Conservation (phyloP, 1,284 basidiomycete species). For the Cryptococcus sp. region DNA sequence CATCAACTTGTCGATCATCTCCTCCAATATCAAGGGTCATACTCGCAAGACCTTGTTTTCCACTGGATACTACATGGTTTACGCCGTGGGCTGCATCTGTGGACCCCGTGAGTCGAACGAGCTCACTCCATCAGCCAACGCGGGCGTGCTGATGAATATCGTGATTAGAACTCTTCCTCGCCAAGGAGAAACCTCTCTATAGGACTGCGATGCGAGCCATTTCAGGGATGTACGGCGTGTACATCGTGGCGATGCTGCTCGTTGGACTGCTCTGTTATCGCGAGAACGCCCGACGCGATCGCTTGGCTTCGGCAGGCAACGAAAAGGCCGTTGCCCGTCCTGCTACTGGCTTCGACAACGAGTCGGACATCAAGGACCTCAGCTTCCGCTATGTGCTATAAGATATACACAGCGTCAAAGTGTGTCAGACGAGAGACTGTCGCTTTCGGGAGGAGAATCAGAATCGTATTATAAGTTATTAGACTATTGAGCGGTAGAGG, state of each 20-base stretch:
- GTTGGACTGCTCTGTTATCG: conserved; percentile 10
- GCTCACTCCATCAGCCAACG: not conserved
- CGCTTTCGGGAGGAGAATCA: too few species aligned
- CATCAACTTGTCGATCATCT: conserved; percentile 15
- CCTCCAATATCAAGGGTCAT: conserved; percentile 19
- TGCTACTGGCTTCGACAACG: conserved; percentile 10
- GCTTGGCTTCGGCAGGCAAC: conserved; percentile 10
- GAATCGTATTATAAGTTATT: too few species aligned
- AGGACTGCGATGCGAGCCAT: conserved; percentile 14
- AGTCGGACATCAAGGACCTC: conserved; percentile 13
- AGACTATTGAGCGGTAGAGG: too few species aligned
- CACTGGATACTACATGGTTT: conserved; percentile 12
- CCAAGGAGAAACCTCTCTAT: conserved; percentile 11
- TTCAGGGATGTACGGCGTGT: conserved; percentile 10
- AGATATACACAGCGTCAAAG: not conserved
- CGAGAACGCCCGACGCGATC: conserved; percentile 15
- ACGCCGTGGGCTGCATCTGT: conserved; percentile 14
- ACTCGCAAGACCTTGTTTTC: conserved; percentile 16
- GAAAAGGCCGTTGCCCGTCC: conserved; percentile 13
- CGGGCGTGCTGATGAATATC: not conserved
- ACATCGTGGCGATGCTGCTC: conserved; percentile 11
- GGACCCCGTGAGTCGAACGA: conserved; percentile 12
- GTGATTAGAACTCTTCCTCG: conserved; percentile 9
- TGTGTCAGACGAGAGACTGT: too few species aligned
- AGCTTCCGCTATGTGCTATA: conserved; percentile 14